Evolutionary conservation across 2,329 filamentous ascomycete species (phyloP), one percentile per base, ranked within the genome.

Genomic region (Botrytis deweyae): DNA sequence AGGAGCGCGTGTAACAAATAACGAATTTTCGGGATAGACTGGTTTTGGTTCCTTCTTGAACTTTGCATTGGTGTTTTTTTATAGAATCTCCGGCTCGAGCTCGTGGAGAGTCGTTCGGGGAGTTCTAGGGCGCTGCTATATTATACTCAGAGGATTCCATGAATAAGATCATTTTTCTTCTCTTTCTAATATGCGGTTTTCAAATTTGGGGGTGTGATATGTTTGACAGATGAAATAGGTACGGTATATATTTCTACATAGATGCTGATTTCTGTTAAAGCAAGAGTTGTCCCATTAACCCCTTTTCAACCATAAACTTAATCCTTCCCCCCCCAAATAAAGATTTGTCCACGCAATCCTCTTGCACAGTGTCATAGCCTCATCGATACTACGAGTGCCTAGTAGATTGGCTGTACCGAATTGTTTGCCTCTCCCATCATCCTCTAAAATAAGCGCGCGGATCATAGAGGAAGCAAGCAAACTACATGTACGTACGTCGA

Each of bases 71-170:
- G 55, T 49, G 59, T 44, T 68, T 73, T 74, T 73, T 75, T 76
- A 76, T 77, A 76, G 75, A 78, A 74, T 68, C 59, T 69, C 66
- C 49, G 49, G 65, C 65, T 55, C 46, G 66, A 68, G 66, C 66
- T 58, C 66, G 38, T 58, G 66, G 66, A 20, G 65, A 63, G 68
- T 70, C 59, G 46, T 49, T 72, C 68, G 49, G 68, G 66, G 68
- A 64, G 52, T 44, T 58, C 10, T 49, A 68, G 36, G 66, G 66
- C 38, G 25, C 38, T 44, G 36, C 36, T 55, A 55, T 68, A 40
- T 22, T 40, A 63, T 44, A 29, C 38, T 33, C 16, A 8, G n/a
- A 63, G 38, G 42, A 63, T 44, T 16, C 18, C 63, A 44, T 59
- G 68, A 36, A 70, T 25, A 29, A 44, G n/a, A 64, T 64, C 38